Base-by-base conservation (phyloP, 139 green algal genomes). In the Tetradesmus obliquus region DNA sequence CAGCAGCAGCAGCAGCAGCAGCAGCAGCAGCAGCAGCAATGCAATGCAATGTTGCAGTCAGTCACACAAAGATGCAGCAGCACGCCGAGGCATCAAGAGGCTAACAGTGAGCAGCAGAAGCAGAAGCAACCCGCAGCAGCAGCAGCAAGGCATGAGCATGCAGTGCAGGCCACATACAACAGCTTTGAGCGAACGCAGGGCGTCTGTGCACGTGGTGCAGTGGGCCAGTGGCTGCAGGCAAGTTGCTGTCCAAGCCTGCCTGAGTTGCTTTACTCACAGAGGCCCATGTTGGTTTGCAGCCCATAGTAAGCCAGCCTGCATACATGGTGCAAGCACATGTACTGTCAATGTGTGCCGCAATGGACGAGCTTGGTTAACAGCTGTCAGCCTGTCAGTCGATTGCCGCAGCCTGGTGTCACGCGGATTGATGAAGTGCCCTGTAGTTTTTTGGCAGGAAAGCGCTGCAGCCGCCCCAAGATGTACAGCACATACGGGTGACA, bases 271-370 rank as follows among this genome's bases (percentile, higher is more conserved):
- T 9, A 98, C 76, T 87, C 97, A 98, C 12, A 97, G 66, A 76
- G 66, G 24, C 97, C 94, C 82, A 98, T 93, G 88, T 98, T 98
- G 88, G 96, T 97, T 24, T 94, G 93, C 76, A 98, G 94, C 22
- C 92, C 95, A 91, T 91, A 82, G 32, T 86, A 91, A 19, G 57
- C 45, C 51, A 79, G 8, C 55, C 74, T 92, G 57, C 20, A 66
- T 55, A 20, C 53, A 79, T 57, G 84, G 6, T 76, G 66, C 74
- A 13, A 79, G 4, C 69, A 79, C 69, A 79, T 22, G 69, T 10
- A 13, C 60, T n/a, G 60, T 13, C 60, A 72, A 72, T 72, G 60
- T 10, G 1, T 72, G 12, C 12, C 60, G 12, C 10, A 72, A 72
- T 1, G 0, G 60, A 72, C 60, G 12, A 13, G 0, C n/a, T 45